Base-by-base conservation (phyloP, 225 moss, liverwort and hornwort species). In the Pseudoscleropodium purum region DNA sequence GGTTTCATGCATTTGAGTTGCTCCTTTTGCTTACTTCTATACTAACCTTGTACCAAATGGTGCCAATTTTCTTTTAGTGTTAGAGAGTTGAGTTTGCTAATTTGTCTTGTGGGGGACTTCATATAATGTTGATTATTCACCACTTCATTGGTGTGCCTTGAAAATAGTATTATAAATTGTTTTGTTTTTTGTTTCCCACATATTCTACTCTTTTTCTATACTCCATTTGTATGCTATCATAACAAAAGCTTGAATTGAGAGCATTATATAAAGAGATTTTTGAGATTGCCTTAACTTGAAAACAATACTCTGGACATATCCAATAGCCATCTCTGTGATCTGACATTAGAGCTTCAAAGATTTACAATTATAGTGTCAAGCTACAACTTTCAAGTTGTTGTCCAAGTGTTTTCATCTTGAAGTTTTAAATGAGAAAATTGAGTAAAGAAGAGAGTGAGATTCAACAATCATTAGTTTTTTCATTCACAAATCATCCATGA, bases 1-100 rank as follows among this genome's bases (percentile, higher is more conserved):
- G 4, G 1, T 0, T 30, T 29, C 0, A 5, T 4, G 1, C 30
- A 74, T 45, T 5, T 45, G 10, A 45, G 10, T 10, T 2, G 6
- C 9, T 29, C 5, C 1, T 29, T 74, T 18, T 0, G 0, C 17
- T 17, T 74, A 0, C 29, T 29, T 74, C 8, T 0, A 2, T 56
- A 18, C 56, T 56, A 6, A 30, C 10, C 30, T 45, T 45, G 9
- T 10, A 74, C 9, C 0, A 45, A 45, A 0, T 74, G 10, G 29
- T 74, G 6, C 29, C 0, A 74, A 0, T 29, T 74, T 74, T 30
- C 1, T 27, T 8, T 17, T 18, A 45, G 45, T 74, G 2, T 45
- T 2, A 4, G 3, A 45, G 2, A 14, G 4, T 14, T 4, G 0
- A 41, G 8, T 72, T 39, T 4, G 2, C 25, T 8, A 41, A 41